A percentile compares a stretch with the other conserved stretches of the same genome.
Evolutionary conservation across 148 eudicot species (phyloP).

Genomic region (Oxyria digyna): DNA sequence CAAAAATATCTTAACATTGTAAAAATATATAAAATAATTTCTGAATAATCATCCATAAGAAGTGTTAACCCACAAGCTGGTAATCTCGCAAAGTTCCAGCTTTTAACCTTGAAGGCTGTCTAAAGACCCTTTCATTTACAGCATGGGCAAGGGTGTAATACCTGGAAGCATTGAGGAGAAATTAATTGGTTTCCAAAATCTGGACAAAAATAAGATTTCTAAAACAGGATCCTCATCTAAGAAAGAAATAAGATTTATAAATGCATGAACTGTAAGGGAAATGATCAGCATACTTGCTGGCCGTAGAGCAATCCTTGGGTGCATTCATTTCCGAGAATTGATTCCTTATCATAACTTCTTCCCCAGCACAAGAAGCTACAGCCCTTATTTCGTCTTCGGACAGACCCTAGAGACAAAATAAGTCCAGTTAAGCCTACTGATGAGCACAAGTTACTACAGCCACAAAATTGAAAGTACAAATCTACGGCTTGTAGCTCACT

Average conservation of each 20-base stretch:
- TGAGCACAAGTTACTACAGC: not conserved
- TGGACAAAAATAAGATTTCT: not conserved
- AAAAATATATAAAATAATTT: not conserved
- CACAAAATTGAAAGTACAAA: not conserved
- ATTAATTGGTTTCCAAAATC: conserved; percentile 5
- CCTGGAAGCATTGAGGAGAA: conserved; percentile 29
- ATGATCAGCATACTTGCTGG: conserved; percentile 61
- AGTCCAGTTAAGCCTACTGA: not conserved
- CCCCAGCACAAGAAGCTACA: conserved; percentile 95
- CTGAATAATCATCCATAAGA: not conserved
- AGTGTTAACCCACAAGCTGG: conserved; percentile 72
- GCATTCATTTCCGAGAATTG: conserved; percentile 97
- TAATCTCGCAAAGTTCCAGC: conserved; percentile 94
- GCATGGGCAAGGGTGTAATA: conserved; percentile 97
- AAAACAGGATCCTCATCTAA: not conserved
- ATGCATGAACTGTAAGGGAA: not conserved
- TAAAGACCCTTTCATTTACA: conserved; percentile 80
- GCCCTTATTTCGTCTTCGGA: conserved; percentile 97
- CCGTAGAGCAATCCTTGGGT: conserved; percentile 77
- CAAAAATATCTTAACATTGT: conserved; percentile 11
- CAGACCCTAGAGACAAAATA: conserved; percentile 43
- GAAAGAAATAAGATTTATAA: not conserved
- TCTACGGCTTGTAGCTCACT: not conserved
- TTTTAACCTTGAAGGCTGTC: conserved; percentile 94
- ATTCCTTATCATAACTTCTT: conserved; percentile 94